Conservation (phyloP, 129 eudicot genomes). For the Chrysanthemum seticuspe region DNA sequence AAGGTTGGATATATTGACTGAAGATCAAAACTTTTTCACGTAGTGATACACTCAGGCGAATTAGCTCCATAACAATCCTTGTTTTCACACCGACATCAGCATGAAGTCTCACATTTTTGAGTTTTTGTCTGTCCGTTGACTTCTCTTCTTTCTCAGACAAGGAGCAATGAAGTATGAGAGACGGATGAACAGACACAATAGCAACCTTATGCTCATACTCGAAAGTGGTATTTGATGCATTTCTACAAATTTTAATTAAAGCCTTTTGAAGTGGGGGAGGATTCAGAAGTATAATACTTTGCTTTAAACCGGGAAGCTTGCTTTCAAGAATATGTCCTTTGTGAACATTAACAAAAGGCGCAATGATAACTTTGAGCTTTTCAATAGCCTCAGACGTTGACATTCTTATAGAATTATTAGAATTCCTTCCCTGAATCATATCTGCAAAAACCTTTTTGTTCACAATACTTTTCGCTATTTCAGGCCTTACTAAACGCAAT, state of each 20-base stretch:
- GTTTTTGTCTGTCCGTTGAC: neutral
- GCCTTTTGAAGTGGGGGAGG: constrained; percentile 42
- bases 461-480: constrained; percentile 17
- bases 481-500: constrained; percentile 51
- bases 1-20: constrained; percentile 49
- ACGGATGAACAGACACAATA: constrained; percentile 57
- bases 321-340: constrained; percentile 48
- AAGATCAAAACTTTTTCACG: constrained; percentile 59
- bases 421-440: constrained; percentile 15
- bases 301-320: constrained; percentile 51
- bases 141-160: constrained; percentile 29
- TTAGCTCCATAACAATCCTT: constrained; percentile 46
- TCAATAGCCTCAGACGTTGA: constrained; percentile 20
- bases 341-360: constrained; percentile 64
- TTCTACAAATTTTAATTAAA: constrained; percentile 16
- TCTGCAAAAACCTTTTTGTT: constrained; percentile 31
- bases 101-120: constrained; percentile 23
- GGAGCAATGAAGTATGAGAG: constrained; percentile 25
- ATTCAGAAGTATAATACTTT: constrained; percentile 33
- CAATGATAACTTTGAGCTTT: constrained; percentile 44
- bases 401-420: neutral
- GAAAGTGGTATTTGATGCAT: constrained; percentile 13
- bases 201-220: constrained; percentile 43
- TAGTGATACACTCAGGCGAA: constrained; percentile 35
- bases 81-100: constrained; percentile 53